These are phyloP conservation scores for Lolium perenne DNA, from an alignment of 176 grass and related monocot genomes.

Conservation along the genomic window DNA sequence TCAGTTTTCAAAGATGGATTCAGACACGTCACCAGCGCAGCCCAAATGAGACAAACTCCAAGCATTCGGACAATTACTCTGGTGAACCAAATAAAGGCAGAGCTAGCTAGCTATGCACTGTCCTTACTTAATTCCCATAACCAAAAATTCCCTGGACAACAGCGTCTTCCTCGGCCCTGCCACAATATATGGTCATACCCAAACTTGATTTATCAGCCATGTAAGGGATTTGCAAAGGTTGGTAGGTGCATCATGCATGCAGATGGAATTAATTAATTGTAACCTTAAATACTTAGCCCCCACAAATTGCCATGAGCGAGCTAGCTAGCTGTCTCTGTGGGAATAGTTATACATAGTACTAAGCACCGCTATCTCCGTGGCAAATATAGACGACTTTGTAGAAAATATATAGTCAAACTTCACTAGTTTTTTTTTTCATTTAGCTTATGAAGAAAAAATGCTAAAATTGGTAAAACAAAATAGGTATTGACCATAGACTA, in stretches of 20 bases:
- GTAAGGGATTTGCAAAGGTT: neutral
- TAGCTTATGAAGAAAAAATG: neutral
- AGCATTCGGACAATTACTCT: neutral
- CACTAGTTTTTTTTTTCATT: neutral
- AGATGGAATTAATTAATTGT: conserved; percentile 8
- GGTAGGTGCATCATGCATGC: neutral
- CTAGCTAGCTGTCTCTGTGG: neutral
- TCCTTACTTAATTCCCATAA: neutral
- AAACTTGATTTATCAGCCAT: neutral
- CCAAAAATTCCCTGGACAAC: conserved; percentile 5
- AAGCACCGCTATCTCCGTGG: neutral
- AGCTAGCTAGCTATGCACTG: conserved; percentile 7
- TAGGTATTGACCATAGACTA: too few relatives aligned
- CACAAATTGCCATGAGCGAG: neutral
- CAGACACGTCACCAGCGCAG: neutral
- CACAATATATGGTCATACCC: neutral
- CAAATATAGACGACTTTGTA: neutral
- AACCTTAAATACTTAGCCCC: neutral
- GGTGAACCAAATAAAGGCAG: conserved; percentile 13
- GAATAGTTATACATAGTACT: neutral
- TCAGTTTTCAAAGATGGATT: neutral
- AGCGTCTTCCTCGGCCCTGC: neutral
- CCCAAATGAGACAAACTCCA: conserved; percentile 26
- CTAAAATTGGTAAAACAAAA: too few relatives aligned
- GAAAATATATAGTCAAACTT: neutral